Evolutionary conservation across 2,329 filamentous ascomycete species (phyloP), one percentile per base, ranked within the genome.

Genomic region (Purpureocillium lavendulum): DNA sequence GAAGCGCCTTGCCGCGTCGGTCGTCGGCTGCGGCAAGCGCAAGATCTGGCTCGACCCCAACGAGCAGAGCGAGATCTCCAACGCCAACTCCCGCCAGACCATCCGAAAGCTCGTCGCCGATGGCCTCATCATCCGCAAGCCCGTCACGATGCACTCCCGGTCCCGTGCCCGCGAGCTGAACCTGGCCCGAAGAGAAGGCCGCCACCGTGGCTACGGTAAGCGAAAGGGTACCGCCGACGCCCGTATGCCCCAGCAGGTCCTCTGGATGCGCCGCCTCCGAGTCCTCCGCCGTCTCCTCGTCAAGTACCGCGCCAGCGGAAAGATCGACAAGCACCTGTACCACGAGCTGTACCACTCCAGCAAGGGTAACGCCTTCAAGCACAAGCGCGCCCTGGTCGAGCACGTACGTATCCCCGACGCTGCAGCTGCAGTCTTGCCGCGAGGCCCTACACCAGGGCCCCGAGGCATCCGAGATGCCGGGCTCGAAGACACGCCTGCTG

Each of bases 291-390:
- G 92, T 69, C 86, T 98, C 49, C 80, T 98, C 58, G 92, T 96
- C 79, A 97, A 97, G 82, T 98, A 98, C 82, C 92, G 92, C 73
- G 90, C 90, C 71, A 86, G 85, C 64, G 94, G 94, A 73, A 98
- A 98, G 86, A 98, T 98, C 70, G 92, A 98, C 79, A 98, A 98
- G 84, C 92, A 98, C 81, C 88, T 98, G 49, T 98, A 98, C 83
- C 92, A 98, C 82, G 89, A 97, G 78, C 87, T 98, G 58, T 98
- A 98, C 82, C 92, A 96, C 74, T 78, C 94, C 69, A 92, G 86
- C 84, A 98, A 98, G 89, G 94, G 92, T 94, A 98, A 98, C 84
- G 90, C 92, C 70, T 98, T 98, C 86, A 98, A 98, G 89, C 92
- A 98, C 87, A 98, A 97, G 89, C 85, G 92, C 75, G 92, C 89